These are phyloP conservation scores for Nemania sp. DNA, from an alignment of 2,329 filamentous ascomycete species.

Conservation along the genomic window DNA sequence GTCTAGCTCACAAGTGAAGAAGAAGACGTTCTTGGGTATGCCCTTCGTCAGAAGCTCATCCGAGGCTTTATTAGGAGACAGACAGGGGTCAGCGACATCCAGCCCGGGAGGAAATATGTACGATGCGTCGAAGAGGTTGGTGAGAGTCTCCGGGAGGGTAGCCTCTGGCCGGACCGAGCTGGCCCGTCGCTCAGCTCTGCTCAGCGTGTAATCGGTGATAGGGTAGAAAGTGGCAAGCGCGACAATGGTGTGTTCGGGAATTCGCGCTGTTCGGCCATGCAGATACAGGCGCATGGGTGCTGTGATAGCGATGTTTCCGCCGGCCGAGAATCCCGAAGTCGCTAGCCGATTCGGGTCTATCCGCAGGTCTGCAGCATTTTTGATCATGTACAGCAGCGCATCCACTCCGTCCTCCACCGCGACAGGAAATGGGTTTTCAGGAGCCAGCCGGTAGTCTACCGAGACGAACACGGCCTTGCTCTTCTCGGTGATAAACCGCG, in stretches of 20 bases:
- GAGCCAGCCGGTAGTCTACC: constrained; percentile 70
- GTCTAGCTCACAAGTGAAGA: constrained; percentile 67
- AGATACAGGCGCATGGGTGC: constrained; percentile 42
- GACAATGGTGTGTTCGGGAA: constrained; percentile 51
- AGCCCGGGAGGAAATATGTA: constrained; percentile 60
- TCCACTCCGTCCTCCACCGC: constrained; percentile 68
- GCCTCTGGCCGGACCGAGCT: constrained; percentile 58
- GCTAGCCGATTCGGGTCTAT: constrained; percentile 60
- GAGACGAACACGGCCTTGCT: constrained; percentile 63
- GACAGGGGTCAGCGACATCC: constrained; percentile 54
- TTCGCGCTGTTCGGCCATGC: constrained; percentile 31
- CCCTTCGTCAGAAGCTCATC: constrained; percentile 51
- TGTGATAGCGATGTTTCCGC: constrained; percentile 58
- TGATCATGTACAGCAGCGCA: constrained; percentile 62
- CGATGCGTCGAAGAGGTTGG: constrained; percentile 64
- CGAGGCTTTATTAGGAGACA: constrained; percentile 61
- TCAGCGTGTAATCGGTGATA: constrained; percentile 62
- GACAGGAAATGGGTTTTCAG: constrained; percentile 65
- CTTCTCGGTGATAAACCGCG: constrained; percentile 53
- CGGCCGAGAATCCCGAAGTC: constrained; percentile 67
- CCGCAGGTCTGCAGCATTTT: constrained; percentile 58
- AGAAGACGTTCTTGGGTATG: constrained; percentile 56
- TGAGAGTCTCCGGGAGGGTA: constrained; percentile 60
- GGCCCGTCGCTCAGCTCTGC: constrained; percentile 58
- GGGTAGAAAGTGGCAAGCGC: constrained; percentile 65